Percentiles rank a stretch among this genome's conserved stretches.
Evolutionary conservation across 176 grass and related monocot species (phyloP).

Genomic region (Phragmites australis): DNA sequence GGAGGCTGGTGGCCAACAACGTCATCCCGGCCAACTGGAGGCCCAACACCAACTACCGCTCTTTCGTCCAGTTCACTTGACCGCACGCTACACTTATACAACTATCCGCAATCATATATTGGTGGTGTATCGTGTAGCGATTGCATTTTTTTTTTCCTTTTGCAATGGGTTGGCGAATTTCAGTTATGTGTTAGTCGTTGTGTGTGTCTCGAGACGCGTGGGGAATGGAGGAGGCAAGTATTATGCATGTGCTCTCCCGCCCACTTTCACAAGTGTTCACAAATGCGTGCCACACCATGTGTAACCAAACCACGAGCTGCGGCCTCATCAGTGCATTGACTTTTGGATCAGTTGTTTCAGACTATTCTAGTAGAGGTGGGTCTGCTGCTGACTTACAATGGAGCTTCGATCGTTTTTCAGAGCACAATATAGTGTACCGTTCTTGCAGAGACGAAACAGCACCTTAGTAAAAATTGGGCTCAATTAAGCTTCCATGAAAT

Average conservation of each 20-base stretch:
- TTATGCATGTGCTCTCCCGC: conserved; percentile 44
- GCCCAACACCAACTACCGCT: conserved; percentile 49
- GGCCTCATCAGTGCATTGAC: not conserved
- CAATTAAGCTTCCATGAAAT: too few species aligned
- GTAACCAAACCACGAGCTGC: conserved; percentile 13
- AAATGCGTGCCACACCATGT: not conserved
- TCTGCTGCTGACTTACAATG: too few species aligned
- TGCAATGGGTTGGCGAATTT: not conserved
- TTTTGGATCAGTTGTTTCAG: not conserved
- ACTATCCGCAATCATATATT: not conserved
- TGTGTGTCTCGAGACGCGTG: not conserved
- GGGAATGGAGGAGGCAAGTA: conserved; percentile 35
- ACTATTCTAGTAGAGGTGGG: not conserved
- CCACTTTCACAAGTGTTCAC: conserved; percentile 23
- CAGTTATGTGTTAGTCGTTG: not conserved
- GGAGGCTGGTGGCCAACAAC: conserved; percentile 38
- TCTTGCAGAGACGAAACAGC: too few species aligned
- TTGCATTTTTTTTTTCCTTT: not conserved
- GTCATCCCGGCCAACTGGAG: conserved; percentile 67
- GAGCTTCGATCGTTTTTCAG: too few species aligned
- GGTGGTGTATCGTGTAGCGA: not conserved
- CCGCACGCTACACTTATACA: not conserved
- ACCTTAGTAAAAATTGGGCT: too few species aligned
- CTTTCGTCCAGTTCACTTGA: conserved; percentile 55
- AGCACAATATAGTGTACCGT: too few species aligned